Evolutionary conservation across 2,329 filamentous ascomycete species (phyloP).

Genomic region (Simplicillium aogashimaense): DNA sequence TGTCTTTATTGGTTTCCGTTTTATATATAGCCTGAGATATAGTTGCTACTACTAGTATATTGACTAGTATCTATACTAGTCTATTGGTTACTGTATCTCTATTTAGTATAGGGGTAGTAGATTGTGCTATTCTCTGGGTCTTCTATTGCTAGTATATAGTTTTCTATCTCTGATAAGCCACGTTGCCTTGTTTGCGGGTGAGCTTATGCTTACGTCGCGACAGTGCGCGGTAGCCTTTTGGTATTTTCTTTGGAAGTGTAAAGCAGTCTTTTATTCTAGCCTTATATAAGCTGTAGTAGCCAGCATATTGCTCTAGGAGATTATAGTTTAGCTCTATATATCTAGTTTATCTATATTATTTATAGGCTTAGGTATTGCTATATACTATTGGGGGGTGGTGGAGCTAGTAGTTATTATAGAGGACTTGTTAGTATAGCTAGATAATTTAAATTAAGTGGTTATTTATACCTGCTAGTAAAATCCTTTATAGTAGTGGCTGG

Average conservation of each 20-base stretch:
- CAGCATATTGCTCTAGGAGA: no score
- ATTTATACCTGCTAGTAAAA: neutral
- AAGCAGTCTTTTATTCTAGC: no score
- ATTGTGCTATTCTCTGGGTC: neutral
- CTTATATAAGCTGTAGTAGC: no score
- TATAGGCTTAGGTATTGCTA: no score
- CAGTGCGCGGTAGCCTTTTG: neutral
- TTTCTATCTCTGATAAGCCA: constrained; percentile 1
- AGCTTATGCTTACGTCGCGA: neutral
- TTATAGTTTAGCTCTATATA: no score
- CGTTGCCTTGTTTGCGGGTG: neutral
- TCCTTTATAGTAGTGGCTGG: neutral
- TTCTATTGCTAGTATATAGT: neutral
- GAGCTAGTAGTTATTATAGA: neutral
- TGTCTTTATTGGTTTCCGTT: no score
- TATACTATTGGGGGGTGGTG: neutral
- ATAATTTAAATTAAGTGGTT: neutral
- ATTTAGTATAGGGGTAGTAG: neutral
- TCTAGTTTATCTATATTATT: no score
- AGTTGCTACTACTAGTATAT: no score
- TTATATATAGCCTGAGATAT: no score
- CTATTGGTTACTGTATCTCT: neutral
- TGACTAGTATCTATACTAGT: no score
- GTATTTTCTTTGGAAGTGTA: neutral
- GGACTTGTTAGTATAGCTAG: neutral